phyloP scores from a whole-genome alignment of 495 filamentous ascomycete genomes.

The Penicillium taxi region DNA sequence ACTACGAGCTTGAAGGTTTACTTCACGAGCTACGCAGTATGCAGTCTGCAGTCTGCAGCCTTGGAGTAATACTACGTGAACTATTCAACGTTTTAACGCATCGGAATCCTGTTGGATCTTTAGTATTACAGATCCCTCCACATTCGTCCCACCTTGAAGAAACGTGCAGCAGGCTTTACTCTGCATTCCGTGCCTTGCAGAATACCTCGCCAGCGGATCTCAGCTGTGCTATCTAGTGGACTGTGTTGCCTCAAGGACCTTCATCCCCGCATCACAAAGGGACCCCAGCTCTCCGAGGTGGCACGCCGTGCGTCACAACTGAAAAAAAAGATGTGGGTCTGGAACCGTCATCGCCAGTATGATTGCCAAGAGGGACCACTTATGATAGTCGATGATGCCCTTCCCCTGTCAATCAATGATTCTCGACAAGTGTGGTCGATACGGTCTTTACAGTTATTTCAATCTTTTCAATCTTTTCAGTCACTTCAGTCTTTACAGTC shows the following conservation, averaged over 20 bases:
- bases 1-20: no score
- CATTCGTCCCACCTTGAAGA: no score
- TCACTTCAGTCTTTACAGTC: no score
- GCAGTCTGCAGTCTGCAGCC: no score
- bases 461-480: no score
- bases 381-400: slow-evolving; percentile 20
- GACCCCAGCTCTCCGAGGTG: slow-evolving; percentile 14
- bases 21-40: no score
- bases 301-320: slow-evolving; percentile 16
- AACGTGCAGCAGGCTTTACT: slow-evolving; percentile 3
- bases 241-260: slow-evolving; percentile 15
- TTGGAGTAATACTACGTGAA: no score
- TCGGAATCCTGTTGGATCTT: no score
- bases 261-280: slow-evolving; percentile 12
- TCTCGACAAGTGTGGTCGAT: slow-evolving; percentile 16
- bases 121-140: no score
- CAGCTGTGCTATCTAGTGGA: slow-evolving; percentile 9
- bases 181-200: slow-evolving; percentile 22
- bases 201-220: slow-evolving; percentile 13
- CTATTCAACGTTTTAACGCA: no score
- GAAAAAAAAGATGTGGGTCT: slow-evolving; percentile 24
- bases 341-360: slow-evolving; percentile 16
- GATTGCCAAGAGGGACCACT: slow-evolving; percentile 18
- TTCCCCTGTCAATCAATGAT: slow-evolving; percentile 10
- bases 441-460: no score